phyloP scores from a whole-genome alignment of 2,329 filamentous ascomycete genomes.

The Xylariaceae sp. region DNA sequence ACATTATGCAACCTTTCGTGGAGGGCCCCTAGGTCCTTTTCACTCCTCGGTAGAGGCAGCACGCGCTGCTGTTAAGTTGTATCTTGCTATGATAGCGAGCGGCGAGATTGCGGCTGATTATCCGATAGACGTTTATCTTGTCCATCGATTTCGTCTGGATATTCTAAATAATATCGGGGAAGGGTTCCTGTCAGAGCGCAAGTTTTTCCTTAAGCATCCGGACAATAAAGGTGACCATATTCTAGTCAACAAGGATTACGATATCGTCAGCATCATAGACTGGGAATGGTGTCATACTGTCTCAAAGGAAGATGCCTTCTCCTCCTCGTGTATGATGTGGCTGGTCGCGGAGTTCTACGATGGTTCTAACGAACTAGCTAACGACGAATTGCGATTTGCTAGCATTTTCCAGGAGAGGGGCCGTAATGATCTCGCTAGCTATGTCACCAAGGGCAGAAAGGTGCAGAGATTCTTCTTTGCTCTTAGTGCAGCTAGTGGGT shows the following conservation, averaged over 20 bases:
- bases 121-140: constrained; percentile 28
- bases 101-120: constrained; percentile 28
- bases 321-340: constrained; percentile 41
- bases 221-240: constrained; percentile 51
- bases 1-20: constrained; percentile 20
- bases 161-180: constrained; percentile 20
- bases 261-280: constrained; percentile 48
- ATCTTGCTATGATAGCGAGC: constrained; percentile 31
- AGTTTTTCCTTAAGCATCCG: constrained; percentile 46
- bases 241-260: constrained; percentile 42
- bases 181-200: constrained; percentile 15
- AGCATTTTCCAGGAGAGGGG: constrained; percentile 26
- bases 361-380: constrained; percentile 32
- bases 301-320: constrained; percentile 37
- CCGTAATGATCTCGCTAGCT: constrained; percentile 27
- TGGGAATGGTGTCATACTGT: constrained; percentile 44
- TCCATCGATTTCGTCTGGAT: constrained; percentile 29
- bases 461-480: constrained; percentile 31
- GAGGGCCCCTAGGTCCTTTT: constrained; percentile 28
- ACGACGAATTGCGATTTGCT: constrained; percentile 30
- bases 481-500: constrained; percentile 8
- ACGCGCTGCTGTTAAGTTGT: constrained; percentile 17
- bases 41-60: constrained; percentile 27
- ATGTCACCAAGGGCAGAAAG: constrained; percentile 23
- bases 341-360: constrained; percentile 39